Conservation (phyloP, 2,329 filamentous ascomycete species). For the Nemania sp. region DNA sequence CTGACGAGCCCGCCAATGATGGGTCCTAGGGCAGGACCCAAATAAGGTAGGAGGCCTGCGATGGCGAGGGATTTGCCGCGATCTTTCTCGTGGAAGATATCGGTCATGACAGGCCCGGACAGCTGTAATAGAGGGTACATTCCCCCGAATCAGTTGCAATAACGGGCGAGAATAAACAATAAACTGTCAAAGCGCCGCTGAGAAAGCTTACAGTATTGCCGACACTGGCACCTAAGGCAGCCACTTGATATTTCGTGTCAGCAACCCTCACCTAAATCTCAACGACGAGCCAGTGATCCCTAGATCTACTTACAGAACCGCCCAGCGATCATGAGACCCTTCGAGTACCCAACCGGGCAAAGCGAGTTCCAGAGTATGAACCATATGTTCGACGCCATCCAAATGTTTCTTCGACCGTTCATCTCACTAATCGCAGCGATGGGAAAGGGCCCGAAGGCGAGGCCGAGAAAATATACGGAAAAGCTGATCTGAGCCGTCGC, state of each 20-base stretch:
- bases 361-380: constrained; percentile 46
- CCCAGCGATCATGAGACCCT: constrained; percentile 40
- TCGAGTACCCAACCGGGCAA: constrained; percentile 40
- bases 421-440: constrained; percentile 43
- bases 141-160: background rate
- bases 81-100: constrained; percentile 43
- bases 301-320: constrained; percentile 29
- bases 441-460: constrained; percentile 43
- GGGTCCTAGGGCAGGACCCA: constrained; percentile 70
- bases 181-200: no score
- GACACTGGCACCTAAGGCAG: constrained; percentile 36
- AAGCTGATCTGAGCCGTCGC: constrained; percentile 42
- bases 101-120: constrained; percentile 43
- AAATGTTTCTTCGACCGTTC: constrained; percentile 43
- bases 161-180: background rate
- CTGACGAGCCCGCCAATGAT: constrained; percentile 69
- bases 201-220: constrained; percentile 33
- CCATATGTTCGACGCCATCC: constrained; percentile 41
- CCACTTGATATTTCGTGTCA: constrained; percentile 11
- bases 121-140: constrained; percentile 32
- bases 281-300: background rate
- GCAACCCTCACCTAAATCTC: background rate
- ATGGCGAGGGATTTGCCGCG: constrained; percentile 45
- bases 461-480: constrained; percentile 44
- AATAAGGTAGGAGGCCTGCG: constrained; percentile 40